These are phyloP conservation scores for Aeschynomene evenia DNA, from an alignment of 306 rosid genomes.

Conservation along the genomic window DNA sequence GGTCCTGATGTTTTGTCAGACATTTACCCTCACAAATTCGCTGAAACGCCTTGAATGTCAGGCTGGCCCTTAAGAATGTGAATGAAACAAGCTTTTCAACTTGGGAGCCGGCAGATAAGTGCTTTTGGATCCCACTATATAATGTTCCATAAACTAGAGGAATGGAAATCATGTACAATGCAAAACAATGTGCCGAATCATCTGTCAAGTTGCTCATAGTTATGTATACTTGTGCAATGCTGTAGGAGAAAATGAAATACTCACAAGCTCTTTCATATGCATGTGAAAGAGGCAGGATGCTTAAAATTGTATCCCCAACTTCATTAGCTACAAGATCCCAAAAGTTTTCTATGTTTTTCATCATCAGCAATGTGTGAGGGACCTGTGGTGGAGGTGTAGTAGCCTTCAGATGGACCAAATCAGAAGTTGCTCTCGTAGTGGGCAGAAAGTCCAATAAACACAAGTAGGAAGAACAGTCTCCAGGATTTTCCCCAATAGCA, in stretches of 20 bases:
- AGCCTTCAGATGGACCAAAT: too few species aligned
- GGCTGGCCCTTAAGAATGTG: slow-evolving; percentile 69
- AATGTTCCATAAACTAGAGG: slow-evolving; percentile 91
- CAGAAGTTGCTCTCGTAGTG: too few species aligned
- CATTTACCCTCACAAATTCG: slow-evolving; percentile 89
- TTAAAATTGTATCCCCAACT: slow-evolving; percentile 82
- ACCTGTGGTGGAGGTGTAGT: too few species aligned
- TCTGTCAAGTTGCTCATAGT: slow-evolving; percentile 84
- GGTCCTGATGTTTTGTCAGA: slow-evolving; percentile 55
- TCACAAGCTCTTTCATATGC: slow-evolving; percentile 91
- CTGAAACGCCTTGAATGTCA: slow-evolving; percentile 79
- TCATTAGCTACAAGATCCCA: slow-evolving; percentile 73
- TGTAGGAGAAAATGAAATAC: slow-evolving; percentile 75
- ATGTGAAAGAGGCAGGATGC: slow-evolving; percentile 97
- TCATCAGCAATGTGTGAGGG: too few species aligned
- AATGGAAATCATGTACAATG: slow-evolving; percentile 73
- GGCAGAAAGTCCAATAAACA: too few species aligned
- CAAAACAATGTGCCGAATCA: slow-evolving; percentile 70
- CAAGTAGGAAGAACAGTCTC: too few species aligned
- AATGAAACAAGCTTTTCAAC: slow-evolving; percentile 74
- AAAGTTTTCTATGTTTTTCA: slow-evolving; percentile 64
- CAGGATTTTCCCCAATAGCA: too few species aligned
- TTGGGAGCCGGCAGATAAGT: slow-evolving; percentile 64
- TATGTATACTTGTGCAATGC: slow-evolving; percentile 80
- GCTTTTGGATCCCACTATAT: slow-evolving; percentile 91